Base-by-base conservation (phyloP, 352 stramenopile species). In the Pythium guiyangense region DNA sequence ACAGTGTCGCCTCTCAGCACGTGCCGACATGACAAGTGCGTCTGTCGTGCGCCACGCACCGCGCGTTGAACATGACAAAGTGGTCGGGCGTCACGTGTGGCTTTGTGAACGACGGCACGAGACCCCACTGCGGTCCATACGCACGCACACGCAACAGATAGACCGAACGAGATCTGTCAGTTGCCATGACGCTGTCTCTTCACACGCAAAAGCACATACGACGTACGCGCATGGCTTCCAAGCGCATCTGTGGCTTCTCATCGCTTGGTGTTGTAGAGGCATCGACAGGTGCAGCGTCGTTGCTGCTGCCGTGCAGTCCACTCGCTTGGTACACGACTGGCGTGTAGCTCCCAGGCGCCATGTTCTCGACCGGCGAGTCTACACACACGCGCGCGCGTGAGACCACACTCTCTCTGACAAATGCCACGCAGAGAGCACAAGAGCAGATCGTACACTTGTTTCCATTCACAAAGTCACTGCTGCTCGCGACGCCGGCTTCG, bases 61-160 rank as follows among this genome's bases (percentile, higher is more conserved):
- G 79, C 6, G 82, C 84, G 51, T 94, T 94, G 62, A 94, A 94
- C 77, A 92, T 92, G 44, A 90, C 64, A 35, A 92, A 94, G 62
- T 94, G 82, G 52, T 94, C 82, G 44, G 83, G 78, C 54, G 86
- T 90, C 17, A 62, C 71, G 49, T 71, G 67, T 26, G 80, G 69
- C 62, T 92, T 92, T n/a, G 74, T 89, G 48, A 92, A 94, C 2
- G 80, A 91, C 45, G 84, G 84, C 47, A 94, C 67, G 6, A 94
- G 63, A 20, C 84, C 84, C 84, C 84, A 94, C 82, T 94, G 26
- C 9, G 50, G 35, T 26, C 4, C 14, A 47, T 15, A 15, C 1
- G 10, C 34, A 43, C 4, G 18, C n/a, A 20, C 3, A 20, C 18
- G 27, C 17, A 40, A 17, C 22, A 39, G 6, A 49, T 3, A 3